Base-by-base conservation (phyloP, 768 basidiomycete genomes). In the Hydnum rufescens region DNA sequence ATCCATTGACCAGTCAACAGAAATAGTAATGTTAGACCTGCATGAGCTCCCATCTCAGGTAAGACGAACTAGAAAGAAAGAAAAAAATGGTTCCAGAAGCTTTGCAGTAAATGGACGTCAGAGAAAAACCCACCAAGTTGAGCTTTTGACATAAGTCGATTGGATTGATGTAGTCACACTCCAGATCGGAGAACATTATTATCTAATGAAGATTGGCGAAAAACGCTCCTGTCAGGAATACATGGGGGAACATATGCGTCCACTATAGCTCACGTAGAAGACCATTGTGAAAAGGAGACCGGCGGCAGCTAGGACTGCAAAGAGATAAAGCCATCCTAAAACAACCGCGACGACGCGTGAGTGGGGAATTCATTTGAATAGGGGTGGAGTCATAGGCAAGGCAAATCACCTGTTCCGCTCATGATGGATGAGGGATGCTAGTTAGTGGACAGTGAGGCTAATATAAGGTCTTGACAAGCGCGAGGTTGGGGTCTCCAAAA, bases 101-200 rank as follows among this genome's bases (percentile, higher is more conserved):
- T n/a, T 42, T 5, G 23, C 31, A 47, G 29, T 1, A 18, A 4
- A 36, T 4, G n/a, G 31, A 28, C 25, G 42, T 26, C 13, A 13
- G 26, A 16, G 31, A 42, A 44, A 54, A 26, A 29, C 8, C 42
- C 58, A 93, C 93, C 68, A 90, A 86, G 65, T 97, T 97, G 61
- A 97, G 80, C 72, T 95, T 96, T 70, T 97, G 97, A 70, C 95
- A 97, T 34, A 97, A 80, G 67, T 99, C 95, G 77, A 99, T 99
- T 51, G 95, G 95, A 68, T 99, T 99, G 73, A 97, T 93, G 70
- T 96, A 97, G 74, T 95, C 90, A 73, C 89, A 95, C 70, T 96
- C 93, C 64, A 97, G 71, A 70, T 97, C 95, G 42, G 90, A 95
- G 73, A 97, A 97, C 93, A 96, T 97, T 72, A 99, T 97, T 62